Conservation (phyloP, 2,329 filamentous ascomycete species). For the Aspergillus sp. region DNA sequence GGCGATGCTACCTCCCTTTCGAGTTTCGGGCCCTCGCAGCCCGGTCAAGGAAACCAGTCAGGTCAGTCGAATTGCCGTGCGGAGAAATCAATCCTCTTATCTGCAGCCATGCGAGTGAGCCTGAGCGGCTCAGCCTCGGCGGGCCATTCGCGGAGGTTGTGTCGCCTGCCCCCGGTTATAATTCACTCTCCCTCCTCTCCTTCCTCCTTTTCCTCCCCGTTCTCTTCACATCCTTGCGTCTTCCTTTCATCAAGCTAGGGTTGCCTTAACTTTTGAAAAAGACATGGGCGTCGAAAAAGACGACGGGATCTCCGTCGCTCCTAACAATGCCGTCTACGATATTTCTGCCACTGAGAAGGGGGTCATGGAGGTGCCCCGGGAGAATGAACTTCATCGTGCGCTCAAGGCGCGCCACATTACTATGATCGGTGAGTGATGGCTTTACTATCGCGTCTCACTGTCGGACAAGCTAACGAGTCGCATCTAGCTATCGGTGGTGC, state of each 20-base stretch:
- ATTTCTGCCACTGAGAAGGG: conserved; percentile 22
- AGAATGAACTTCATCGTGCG: conserved; percentile 41
- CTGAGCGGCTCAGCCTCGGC: background rate
- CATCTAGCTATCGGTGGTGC: conserved; percentile 41
- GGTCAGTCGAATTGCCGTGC: background rate
- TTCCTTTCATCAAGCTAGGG: background rate
- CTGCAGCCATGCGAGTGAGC: background rate
- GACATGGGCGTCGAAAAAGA: conserved; percentile 17
- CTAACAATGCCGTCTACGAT: conserved; percentile 22
- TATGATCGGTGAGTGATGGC: conserved; percentile 38
- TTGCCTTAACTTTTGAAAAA: background rate
- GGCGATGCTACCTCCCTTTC: background rate
- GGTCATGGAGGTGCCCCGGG: conserved; percentile 22
- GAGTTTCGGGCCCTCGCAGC: background rate
- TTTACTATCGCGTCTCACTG: background rate
- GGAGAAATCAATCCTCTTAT: background rate
- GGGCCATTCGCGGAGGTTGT: background rate
- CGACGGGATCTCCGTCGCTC: conserved; percentile 21
- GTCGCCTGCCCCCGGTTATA: background rate
- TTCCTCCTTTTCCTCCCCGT: background rate
- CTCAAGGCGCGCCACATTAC: conserved; percentile 43
- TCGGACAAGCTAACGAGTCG: background rate
- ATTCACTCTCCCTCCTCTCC: background rate
- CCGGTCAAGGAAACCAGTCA: background rate
- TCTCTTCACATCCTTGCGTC: background rate